Evolutionary conservation across 31 red algal genomes (phyloP).

Genomic region (Odonthalia washingtoniensis): DNA sequence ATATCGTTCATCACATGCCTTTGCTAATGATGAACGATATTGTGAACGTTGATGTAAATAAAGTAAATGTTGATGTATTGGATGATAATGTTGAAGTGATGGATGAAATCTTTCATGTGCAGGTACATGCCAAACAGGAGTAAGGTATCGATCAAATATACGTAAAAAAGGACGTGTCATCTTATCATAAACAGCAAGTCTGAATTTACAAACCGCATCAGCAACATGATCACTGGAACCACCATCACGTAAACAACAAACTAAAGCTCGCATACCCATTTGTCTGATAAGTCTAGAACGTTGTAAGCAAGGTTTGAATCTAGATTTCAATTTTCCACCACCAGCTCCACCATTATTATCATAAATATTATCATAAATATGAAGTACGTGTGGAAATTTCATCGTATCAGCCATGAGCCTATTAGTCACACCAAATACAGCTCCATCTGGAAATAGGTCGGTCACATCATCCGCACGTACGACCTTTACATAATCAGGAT

Average conservation of each 20-base stretch:
- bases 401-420: slow-evolving; percentile 42
- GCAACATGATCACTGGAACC: slow-evolving; percentile 16
- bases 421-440: slow-evolving; percentile 55
- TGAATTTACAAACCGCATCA: background rate
- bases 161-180: slow-evolving; percentile 55
- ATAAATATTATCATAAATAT: background rate
- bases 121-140: slow-evolving; percentile 44
- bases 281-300: background rate
- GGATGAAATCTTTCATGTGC: too few species aligned
- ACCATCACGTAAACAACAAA: too few species aligned
- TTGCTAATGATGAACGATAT: too few species aligned
- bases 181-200: slow-evolving; percentile 33
- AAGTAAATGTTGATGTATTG: too few species aligned
- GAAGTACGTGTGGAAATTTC: slow-evolving; percentile 52
- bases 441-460: slow-evolving; percentile 32
- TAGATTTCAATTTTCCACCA: background rate
- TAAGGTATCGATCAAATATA: slow-evolving; percentile 49
- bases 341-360: background rate
- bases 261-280: background rate
- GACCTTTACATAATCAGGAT: slow-evolving; percentile 22
- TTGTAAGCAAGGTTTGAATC: slow-evolving; percentile 14
- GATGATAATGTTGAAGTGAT: too few species aligned
- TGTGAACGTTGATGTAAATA: too few species aligned
- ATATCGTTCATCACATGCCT: slow-evolving; percentile 47
- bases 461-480: background rate